Conservation (phyloP, 2,329 filamentous ascomycete genomes). For the Aureobasidium lini region DNA sequence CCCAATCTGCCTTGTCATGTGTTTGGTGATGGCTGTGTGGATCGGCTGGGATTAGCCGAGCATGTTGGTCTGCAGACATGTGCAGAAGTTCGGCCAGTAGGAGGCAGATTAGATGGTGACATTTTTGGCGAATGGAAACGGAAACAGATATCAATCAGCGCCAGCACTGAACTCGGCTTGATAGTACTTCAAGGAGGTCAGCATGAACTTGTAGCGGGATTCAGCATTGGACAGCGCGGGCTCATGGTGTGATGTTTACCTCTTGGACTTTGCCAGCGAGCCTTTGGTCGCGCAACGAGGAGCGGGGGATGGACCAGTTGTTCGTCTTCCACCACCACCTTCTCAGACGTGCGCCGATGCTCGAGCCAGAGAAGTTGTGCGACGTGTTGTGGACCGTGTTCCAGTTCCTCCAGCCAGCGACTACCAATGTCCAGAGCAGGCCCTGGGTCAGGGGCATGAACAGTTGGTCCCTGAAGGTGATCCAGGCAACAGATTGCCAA, state of each 20-base stretch:
- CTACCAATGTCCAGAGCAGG: slow-evolving; percentile 74
- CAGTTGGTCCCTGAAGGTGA: slow-evolving; percentile 84
- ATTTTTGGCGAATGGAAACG: background rate
- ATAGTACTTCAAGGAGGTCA: slow-evolving; percentile 17
- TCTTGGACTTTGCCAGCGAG: slow-evolving; percentile 29
- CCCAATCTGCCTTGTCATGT: background rate
- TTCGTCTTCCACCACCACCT: slow-evolving; percentile 96
- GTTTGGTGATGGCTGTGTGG: background rate
- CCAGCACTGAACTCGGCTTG: slow-evolving; percentile 20
- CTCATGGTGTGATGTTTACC: slow-evolving; percentile 23
- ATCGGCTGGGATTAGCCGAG: background rate
- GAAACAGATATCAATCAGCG: slow-evolving; percentile 17
- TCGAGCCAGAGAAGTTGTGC: slow-evolving; percentile 67
- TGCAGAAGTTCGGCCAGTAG: background rate
- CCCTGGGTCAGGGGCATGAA: slow-evolving; percentile 84
- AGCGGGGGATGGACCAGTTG: slow-evolving; percentile 66
- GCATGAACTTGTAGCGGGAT: slow-evolving; percentile 13
- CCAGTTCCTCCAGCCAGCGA: slow-evolving; percentile 86
- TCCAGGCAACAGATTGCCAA: slow-evolving; percentile 71
- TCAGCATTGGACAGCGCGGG: background rate
- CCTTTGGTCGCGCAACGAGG: slow-evolving; percentile 23
- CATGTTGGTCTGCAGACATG: background rate
- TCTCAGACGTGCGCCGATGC: slow-evolving; percentile 66
- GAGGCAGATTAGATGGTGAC: background rate
- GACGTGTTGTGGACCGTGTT: slow-evolving; percentile 50